Percentiles rank a stretch among this genome's conserved stretches.
phyloP scores from a whole-genome alignment of 148 eudicot genomes.

The Euryodendron excelsum region DNA sequence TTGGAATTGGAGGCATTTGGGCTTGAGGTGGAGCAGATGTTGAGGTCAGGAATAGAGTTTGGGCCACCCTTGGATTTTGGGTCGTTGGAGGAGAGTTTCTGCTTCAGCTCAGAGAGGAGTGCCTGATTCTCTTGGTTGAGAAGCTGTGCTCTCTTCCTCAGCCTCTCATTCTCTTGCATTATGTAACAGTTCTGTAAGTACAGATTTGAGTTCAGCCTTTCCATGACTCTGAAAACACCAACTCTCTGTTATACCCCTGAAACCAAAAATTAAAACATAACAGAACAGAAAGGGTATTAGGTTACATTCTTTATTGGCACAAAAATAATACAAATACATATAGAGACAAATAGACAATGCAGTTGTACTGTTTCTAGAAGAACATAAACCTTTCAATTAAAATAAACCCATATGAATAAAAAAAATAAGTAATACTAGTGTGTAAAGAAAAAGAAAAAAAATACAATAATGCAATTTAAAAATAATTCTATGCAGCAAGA shows the following conservation, averaged over 20 bases:
- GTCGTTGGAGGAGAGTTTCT: conserved; percentile 37
- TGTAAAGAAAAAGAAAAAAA: not conserved
- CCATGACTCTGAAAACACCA: conserved; percentile 37
- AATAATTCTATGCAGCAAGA: not conserved
- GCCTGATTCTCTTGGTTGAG: conserved; percentile 84
- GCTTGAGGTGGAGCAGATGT: conserved; percentile 29
- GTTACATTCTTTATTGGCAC: not conserved
- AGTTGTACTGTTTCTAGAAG: no score
- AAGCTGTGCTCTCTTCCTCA: conserved; percentile 72
- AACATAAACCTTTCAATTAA: not conserved
- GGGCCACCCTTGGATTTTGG: conserved; percentile 23
- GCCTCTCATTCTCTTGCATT: conserved; percentile 83
- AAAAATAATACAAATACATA: no score
- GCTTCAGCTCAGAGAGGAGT: conserved; percentile 65
- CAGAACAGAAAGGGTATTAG: not conserved
- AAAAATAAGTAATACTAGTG: no score
- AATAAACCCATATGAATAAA: no score
- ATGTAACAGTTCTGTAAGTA: conserved; percentile 86
- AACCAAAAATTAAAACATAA: not conserved
- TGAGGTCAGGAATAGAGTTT: conserved; percentile 37
- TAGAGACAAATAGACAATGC: not conserved
- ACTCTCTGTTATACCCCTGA: conserved; percentile 2
- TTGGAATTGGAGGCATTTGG: conserved; percentile 29
- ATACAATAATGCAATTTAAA: not conserved
- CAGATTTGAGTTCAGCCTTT: conserved; percentile 80